Conservation (phyloP, 2,329 filamentous ascomycete species). For the Diaporthe sp. region DNA sequence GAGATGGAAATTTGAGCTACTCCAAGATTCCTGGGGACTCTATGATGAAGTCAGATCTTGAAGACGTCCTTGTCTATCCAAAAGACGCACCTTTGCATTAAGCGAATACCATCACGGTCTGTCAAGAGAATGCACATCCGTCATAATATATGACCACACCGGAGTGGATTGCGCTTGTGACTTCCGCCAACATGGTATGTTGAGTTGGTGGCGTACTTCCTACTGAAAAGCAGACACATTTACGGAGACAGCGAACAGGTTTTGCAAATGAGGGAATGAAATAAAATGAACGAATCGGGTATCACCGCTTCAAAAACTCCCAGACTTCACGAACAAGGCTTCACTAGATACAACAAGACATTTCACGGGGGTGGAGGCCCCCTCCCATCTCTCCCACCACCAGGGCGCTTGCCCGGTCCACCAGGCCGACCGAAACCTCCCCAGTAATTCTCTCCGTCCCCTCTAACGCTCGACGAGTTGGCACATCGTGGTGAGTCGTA, state of each 20-base stretch:
- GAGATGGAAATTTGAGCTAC: neutral
- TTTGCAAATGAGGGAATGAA: neutral
- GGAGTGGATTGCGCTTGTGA: no score
- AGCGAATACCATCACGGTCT: neutral
- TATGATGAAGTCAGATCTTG: neutral
- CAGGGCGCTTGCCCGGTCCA: neutral
- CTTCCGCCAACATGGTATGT: neutral
- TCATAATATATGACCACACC: neutral
- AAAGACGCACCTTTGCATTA: no score
- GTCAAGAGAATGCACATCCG: neutral
- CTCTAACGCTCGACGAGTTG: conserved; percentile 36
- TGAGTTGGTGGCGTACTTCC: no score
- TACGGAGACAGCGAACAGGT: no score
- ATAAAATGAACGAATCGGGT: neutral
- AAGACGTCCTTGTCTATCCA: neutral
- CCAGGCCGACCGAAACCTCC: conserved; percentile 32
- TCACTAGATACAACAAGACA: neutral
- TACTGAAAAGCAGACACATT: no score
- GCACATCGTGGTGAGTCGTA: conserved; percentile 43
- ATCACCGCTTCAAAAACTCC: conserved; percentile 7
- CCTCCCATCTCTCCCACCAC: conserved; percentile 26
- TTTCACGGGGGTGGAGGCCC: neutral
- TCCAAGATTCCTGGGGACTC: neutral
- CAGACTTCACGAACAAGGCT: neutral
- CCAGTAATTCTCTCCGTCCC: conserved; percentile 42